Conservation (phyloP, 2,329 filamentous ascomycete species). For the Trichoderma atrobrunneum region DNA sequence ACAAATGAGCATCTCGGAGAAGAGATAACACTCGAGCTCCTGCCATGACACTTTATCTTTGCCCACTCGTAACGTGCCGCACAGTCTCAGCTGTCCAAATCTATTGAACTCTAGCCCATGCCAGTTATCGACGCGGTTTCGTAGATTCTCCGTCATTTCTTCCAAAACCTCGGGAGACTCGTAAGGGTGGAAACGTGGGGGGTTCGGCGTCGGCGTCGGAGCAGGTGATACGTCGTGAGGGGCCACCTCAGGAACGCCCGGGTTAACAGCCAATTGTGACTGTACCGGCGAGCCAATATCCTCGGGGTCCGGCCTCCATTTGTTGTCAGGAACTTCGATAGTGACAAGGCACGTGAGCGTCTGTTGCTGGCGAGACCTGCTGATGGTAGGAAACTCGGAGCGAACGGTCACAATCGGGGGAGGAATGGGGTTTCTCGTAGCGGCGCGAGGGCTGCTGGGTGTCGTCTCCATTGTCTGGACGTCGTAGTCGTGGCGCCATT, state of each 20-base stretch:
- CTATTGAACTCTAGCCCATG: conserved; percentile 89
- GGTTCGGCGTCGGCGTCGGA: conserved; percentile 55
- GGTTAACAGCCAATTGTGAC: conserved; percentile 19
- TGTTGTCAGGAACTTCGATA: conserved; percentile 87
- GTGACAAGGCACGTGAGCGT: conserved; percentile 92
- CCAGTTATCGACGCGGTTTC: conserved; percentile 94
- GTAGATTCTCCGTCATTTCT: conserved; percentile 80
- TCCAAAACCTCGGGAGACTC: conserved; percentile 75
- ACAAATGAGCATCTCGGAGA: conserved; percentile 98
- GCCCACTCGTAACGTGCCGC: conserved; percentile 86
- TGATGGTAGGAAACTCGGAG: conserved; percentile 95
- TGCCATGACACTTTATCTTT: conserved; percentile 98
- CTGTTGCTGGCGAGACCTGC: conserved; percentile 87
- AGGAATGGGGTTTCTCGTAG: conserved; percentile 82
- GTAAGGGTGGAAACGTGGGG: conserved; percentile 64
- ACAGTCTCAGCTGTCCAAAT: conserved; percentile 87
- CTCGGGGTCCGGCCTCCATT: conserved; percentile 83
- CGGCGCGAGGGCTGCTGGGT: conserved; percentile 67
- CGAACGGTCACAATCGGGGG: conserved; percentile 88
- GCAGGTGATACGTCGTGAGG: conserved; percentile 59
- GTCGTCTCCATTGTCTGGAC: conserved; percentile 93
- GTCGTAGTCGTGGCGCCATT: conserved; percentile 87
- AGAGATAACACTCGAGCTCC: conserved; percentile 94
- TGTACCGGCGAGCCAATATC: conserved; percentile 61
- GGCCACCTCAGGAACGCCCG: conserved; percentile 52